phyloP scores from a whole-genome alignment of 2,329 filamentous ascomycete genomes.

The Fonsecaea pugnacius region DNA sequence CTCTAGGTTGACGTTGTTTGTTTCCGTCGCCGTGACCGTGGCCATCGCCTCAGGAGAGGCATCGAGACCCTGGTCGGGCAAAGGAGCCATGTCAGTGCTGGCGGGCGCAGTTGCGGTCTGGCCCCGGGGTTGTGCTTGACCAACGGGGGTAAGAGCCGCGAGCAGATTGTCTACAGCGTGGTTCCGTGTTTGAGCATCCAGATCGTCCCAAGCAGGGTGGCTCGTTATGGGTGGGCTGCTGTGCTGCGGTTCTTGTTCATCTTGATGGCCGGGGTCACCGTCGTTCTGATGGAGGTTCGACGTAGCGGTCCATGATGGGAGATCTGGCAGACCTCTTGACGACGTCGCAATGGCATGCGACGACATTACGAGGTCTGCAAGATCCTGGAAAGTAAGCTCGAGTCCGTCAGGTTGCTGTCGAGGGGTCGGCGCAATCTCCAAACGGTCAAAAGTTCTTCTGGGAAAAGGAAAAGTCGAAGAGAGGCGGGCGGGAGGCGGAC shows the following conservation, averaged over 20 bases:
- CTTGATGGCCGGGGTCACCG: conserved; percentile 18
- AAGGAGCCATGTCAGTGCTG: neutral
- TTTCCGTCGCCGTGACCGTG: conserved; percentile 6
- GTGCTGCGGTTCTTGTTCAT: conserved; percentile 22
- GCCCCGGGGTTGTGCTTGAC: conserved; percentile 22
- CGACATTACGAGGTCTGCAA: conserved; percentile 38
- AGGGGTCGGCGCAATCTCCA: conserved; percentile 5
- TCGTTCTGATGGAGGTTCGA: conserved; percentile 21
- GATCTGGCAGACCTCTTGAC: conserved; percentile 38
- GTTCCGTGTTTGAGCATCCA: conserved; percentile 29
- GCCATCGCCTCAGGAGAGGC: neutral
- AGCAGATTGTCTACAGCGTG: conserved; percentile 32
- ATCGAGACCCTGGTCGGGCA: conserved; percentile 5
- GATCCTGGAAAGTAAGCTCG: conserved; percentile 22
- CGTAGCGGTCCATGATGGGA: conserved; percentile 32
- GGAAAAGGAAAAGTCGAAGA: conserved; percentile 20
- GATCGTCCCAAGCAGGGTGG: conserved; percentile 23
- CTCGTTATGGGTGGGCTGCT: conserved; percentile 9
- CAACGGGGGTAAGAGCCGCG: conserved; percentile 30
- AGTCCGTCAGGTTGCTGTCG: conserved; percentile 4
- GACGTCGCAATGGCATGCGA: conserved; percentile 36
- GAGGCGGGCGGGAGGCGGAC: conserved; percentile 16
- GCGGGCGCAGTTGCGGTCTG: conserved; percentile 15
- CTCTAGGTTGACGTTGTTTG: conserved; percentile 9
- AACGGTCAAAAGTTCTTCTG: conserved; percentile 18